Conservation (phyloP, 768 basidiomycete genomes). For the Mycena amicta region DNA sequence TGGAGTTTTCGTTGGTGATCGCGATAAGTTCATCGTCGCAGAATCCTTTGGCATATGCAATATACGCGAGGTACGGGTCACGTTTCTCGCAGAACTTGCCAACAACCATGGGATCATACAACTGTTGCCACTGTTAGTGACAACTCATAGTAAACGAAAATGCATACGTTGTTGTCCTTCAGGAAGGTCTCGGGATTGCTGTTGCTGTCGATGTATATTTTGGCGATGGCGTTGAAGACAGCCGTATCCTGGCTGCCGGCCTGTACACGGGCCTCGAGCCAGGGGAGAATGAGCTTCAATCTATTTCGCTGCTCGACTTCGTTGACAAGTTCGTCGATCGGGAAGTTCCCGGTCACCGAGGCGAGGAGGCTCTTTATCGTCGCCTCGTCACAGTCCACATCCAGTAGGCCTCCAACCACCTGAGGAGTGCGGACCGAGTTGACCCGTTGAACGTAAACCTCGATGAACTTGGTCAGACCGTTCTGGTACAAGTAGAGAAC, state of each 20-base stretch:
- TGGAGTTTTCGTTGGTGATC: slow-evolving; percentile 98
- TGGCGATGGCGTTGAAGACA: slow-evolving; percentile 95
- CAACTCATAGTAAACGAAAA: neutral
- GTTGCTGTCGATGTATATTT: slow-evolving; percentile 98
- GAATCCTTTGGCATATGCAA: slow-evolving; percentile 98
- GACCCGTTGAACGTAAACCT: slow-evolving; percentile 99
- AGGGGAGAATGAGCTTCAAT: slow-evolving; percentile 94
- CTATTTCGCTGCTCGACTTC: slow-evolving; percentile 97
- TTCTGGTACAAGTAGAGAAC: slow-evolving; percentile 99
- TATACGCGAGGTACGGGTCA: slow-evolving; percentile 97
- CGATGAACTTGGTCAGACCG: slow-evolving; percentile 94
- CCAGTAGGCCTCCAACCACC: slow-evolving; percentile 93
- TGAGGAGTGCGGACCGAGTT: slow-evolving; percentile 97
- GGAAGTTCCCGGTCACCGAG: slow-evolving; percentile 95
- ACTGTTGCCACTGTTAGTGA: slow-evolving; percentile 43
- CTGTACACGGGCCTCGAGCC: slow-evolving; percentile 92
- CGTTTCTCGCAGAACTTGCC: slow-evolving; percentile 99
- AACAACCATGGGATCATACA: slow-evolving; percentile 95
- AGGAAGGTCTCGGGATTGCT: slow-evolving; percentile 97
- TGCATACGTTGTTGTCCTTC: slow-evolving; percentile 94
- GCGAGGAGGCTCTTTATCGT: slow-evolving; percentile 94
- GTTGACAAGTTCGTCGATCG: slow-evolving; percentile 95
- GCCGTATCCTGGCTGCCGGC: slow-evolving; percentile 93
- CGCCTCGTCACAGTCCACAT: slow-evolving; percentile 96
- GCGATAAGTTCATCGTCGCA: slow-evolving; percentile 97